A percentile compares a stretch with the other conserved stretches of the same genome.
Evolutionary conservation across 345 rosid species (phyloP).

Genomic region (Moricandia arvensis): DNA sequence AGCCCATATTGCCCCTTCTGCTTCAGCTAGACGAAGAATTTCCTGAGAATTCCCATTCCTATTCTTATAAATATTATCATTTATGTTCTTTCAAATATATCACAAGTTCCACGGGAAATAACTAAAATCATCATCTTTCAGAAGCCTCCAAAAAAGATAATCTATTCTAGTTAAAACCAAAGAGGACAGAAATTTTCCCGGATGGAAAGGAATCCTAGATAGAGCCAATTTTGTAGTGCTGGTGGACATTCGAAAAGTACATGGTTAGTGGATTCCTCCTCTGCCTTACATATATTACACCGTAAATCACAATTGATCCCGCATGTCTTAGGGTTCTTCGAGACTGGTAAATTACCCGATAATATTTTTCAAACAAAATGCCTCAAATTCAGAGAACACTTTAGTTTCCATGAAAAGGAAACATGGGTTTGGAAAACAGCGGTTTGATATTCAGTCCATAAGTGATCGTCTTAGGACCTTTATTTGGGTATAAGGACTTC

Average conservation of each 20-base stretch:
- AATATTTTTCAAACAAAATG: too few species aligned
- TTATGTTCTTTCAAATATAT: background rate
- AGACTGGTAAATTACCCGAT: too few species aligned
- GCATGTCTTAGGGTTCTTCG: background rate
- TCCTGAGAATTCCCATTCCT: background rate
- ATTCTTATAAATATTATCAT: too few species aligned
- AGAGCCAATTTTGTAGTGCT: background rate
- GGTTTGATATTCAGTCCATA: too few species aligned
- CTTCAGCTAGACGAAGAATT: background rate
- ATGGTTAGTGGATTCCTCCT: background rate
- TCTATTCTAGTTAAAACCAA: background rate
- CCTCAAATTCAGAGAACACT: too few species aligned
- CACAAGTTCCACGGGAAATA: background rate
- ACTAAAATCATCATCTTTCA: too few species aligned
- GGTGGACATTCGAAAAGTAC: background rate
- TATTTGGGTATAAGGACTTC: too few species aligned
- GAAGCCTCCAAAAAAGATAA: background rate
- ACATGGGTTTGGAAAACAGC: too few species aligned
- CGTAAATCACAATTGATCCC: background rate
- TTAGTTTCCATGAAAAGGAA: too few species aligned
- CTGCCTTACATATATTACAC: background rate
- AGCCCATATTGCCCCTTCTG: too few species aligned
- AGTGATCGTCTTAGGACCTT: too few species aligned
- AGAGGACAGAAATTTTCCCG: background rate
- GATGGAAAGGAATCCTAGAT: background rate